Evolutionary conservation across 176 grass and related monocot species (phyloP).

Genomic region (Rhynchospora breviuscula): DNA sequence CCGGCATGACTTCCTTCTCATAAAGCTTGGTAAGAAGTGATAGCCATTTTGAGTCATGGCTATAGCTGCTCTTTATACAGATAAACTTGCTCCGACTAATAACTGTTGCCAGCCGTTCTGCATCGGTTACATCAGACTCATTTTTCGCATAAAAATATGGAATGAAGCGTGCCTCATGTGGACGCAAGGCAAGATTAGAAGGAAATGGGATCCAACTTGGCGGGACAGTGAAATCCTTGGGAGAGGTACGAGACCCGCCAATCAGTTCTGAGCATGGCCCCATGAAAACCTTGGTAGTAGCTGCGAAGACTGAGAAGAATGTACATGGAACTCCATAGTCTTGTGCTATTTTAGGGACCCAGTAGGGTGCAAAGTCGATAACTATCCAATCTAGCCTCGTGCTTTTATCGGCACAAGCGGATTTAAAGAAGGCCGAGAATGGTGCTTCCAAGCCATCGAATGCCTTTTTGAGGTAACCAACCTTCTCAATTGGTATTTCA

Average conservation of each 20-base stretch:
- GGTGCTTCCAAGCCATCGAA: slow-evolving; percentile 29
- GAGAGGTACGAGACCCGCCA: not conserved
- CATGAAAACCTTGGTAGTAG: not conserved
- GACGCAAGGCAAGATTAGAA: not conserved
- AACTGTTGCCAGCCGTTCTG: not conserved
- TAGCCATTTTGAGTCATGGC: slow-evolving; percentile 24
- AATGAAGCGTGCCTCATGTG: slow-evolving; percentile 22
- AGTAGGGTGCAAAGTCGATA: slow-evolving; percentile 26
- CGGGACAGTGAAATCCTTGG: slow-evolving; percentile 21
- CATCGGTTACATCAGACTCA: slow-evolving; percentile 9
- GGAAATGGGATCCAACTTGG: slow-evolving; percentile 19
- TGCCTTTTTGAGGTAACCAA: slow-evolving; percentile 34
- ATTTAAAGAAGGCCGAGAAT: slow-evolving; percentile 9
- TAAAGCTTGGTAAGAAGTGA: slow-evolving; percentile 19
- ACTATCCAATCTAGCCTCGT: slow-evolving; percentile 33
- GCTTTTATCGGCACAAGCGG: not conserved
- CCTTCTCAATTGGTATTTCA: slow-evolving; percentile 19
- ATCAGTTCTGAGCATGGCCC: slow-evolving; percentile 14
- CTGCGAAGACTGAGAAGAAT: not conserved
- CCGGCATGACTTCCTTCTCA: slow-evolving; percentile 13
- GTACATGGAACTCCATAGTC: slow-evolving; percentile 25
- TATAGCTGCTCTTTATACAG: slow-evolving; percentile 28
- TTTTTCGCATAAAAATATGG: not conserved
- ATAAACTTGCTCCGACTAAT: not conserved
- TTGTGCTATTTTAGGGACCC: slow-evolving; percentile 30